Conservation (phyloP, 371 early-diverging fungal genomes). For the Mortierella sp. region DNA sequence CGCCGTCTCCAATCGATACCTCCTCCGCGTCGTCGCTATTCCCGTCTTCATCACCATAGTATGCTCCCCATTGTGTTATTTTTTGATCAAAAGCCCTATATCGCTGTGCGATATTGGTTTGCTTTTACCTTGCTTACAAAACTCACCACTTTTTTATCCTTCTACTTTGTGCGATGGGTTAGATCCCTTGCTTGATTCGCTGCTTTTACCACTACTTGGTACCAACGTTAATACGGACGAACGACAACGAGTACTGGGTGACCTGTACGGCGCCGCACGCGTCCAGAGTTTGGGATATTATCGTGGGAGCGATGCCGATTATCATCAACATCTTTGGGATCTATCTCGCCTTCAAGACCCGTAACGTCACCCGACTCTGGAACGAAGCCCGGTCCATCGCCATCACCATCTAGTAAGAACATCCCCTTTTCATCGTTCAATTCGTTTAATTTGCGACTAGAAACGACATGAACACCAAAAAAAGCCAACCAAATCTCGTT, state of each 20-base stretch:
- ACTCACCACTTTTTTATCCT: background rate
- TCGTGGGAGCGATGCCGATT: constrained; percentile 18
- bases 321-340: constrained; percentile 43
- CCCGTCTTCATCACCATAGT: constrained; percentile 31
- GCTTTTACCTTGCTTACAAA: background rate
- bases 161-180: background rate
- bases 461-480: too few species aligned
- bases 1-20: constrained; percentile 39
- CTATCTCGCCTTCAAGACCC: constrained; percentile 49
- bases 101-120: background rate
- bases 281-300: constrained; percentile 17
- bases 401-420: constrained; percentile 40
- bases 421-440: background rate
- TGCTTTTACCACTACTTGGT: constrained; percentile 12
- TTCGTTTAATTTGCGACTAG: background rate
- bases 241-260: constrained; percentile 34
- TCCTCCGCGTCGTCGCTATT: constrained; percentile 34
- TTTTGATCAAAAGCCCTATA: too few species aligned
- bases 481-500: too few species aligned
- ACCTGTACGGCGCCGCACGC: background rate
- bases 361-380: constrained; percentile 49
- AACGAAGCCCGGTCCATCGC: constrained; percentile 55
- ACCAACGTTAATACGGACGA: constrained; percentile 24
- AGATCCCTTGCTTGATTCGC: constrained; percentile 35
- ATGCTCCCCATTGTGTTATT: background rate